phyloP scores from a whole-genome alignment of 2,329 filamentous ascomycete genomes.

The Zymoseptoria passerinii region DNA sequence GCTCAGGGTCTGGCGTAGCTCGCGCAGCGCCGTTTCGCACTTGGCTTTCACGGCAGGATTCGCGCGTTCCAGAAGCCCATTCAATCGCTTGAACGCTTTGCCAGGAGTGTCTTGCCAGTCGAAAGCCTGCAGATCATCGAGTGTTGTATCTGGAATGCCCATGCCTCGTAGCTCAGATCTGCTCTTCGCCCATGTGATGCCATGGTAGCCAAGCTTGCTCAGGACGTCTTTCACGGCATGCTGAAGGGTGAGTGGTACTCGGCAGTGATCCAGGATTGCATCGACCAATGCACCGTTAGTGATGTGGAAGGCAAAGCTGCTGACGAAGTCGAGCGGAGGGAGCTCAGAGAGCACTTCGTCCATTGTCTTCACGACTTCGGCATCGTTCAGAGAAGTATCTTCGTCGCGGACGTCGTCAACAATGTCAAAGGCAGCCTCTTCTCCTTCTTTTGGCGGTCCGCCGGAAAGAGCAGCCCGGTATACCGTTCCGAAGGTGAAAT shows the following conservation, averaged over 20 bases:
- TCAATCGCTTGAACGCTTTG: slow-evolving; percentile 59
- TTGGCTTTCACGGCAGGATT: slow-evolving; percentile 12
- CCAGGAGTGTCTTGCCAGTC: slow-evolving; percentile 77
- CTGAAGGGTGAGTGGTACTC: slow-evolving; percentile 61
- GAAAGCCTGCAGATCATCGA: slow-evolving; percentile 84
- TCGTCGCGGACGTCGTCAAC: slow-evolving; percentile 61
- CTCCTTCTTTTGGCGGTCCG: slow-evolving; percentile 71
- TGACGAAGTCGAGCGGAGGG: slow-evolving; percentile 57
- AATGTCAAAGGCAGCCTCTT: slow-evolving; percentile 94
- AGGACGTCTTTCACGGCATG: slow-evolving; percentile 71
- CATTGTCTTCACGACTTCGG: slow-evolving; percentile 85
- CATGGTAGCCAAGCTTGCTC: slow-evolving; percentile 76
- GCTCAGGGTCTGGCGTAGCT: slow-evolving; percentile 68
- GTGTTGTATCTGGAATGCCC: slow-evolving; percentile 76
- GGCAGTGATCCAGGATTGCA: slow-evolving; percentile 82
- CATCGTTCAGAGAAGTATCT: slow-evolving; percentile 73
- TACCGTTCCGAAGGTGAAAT: slow-evolving; percentile 80
- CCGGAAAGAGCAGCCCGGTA: slow-evolving; percentile 72
- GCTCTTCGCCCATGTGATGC: slow-evolving; percentile 75
- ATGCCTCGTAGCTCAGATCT: slow-evolving; percentile 72
- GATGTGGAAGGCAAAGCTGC: slow-evolving; percentile 78
- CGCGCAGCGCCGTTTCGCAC: slow-evolving; percentile 44
- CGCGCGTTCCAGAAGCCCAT: slow-evolving; percentile 47
- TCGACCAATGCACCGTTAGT: slow-evolving; percentile 83
- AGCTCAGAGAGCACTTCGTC: slow-evolving; percentile 83